Conservation (phyloP, 768 basidiomycete species). For the Flagelloscypha sp. region DNA sequence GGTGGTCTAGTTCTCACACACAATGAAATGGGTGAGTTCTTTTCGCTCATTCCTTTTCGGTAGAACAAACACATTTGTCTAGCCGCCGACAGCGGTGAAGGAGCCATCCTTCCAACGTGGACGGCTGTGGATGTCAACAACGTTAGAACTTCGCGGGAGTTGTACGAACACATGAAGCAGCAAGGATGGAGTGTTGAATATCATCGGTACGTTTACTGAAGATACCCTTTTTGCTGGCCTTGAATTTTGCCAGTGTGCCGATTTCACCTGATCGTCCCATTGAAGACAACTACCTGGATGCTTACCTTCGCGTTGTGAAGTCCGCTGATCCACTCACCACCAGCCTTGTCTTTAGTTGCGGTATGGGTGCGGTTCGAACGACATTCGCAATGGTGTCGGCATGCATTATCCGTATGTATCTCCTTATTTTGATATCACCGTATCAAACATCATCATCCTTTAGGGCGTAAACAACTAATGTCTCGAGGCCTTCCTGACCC, state of each 20-base stretch:
- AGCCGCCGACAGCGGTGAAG: constrained; percentile 58
- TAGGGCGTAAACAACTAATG: constrained; percentile 44
- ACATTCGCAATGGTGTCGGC: constrained; percentile 98
- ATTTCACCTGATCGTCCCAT: constrained; percentile 89
- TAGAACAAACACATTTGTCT: constrained; percentile 12
- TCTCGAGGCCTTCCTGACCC: constrained; percentile 68
- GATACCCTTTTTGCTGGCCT: neutral
- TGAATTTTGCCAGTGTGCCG: constrained; percentile 56
- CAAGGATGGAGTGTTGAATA: constrained; percentile 96
- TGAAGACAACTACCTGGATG: constrained; percentile 95
- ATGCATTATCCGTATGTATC: constrained; percentile 73
- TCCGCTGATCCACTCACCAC: constrained; percentile 72
- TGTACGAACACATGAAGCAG: constrained; percentile 71
- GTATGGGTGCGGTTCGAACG: constrained; percentile 93
- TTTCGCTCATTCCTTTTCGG: neutral
- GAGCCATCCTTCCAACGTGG: constrained; percentile 88
- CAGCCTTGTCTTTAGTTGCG: constrained; percentile 88
- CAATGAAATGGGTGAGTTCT: constrained; percentile 70
- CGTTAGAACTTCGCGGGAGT: constrained; percentile 81
- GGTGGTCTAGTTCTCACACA: constrained; percentile 90
- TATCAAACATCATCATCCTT: no score
- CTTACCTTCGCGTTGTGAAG: constrained; percentile 78
- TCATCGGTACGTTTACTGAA: constrained; percentile 52
- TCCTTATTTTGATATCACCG: no score
- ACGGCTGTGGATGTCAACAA: constrained; percentile 76